A percentile compares a stretch with the other conserved stretches of the same genome.
phyloP scores from a whole-genome alignment of 225 moss, liverwort and hornwort genomes.

The Climacium dendroides region DNA sequence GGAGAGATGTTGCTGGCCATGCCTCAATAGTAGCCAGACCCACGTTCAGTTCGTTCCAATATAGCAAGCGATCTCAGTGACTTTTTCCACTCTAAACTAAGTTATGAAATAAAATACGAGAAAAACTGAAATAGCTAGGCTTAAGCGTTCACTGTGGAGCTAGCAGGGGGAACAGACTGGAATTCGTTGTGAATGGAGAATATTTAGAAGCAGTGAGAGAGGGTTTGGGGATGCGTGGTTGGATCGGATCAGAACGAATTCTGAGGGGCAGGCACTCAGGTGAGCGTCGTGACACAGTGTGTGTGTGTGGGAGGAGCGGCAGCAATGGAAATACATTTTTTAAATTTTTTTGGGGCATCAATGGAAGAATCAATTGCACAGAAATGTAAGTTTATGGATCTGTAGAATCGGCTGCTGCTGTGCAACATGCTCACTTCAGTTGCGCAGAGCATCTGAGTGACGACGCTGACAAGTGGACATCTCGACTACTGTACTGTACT shows the following conservation, averaged over 20 bases:
- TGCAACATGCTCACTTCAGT: background rate
- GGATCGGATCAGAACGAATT: background rate
- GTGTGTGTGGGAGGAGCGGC: background rate
- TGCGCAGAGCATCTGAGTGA: background rate
- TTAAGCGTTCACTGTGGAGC: background rate
- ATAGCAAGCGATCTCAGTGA: background rate
- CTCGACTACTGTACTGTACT: background rate
- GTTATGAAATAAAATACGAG: background rate
- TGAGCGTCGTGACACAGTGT: background rate
- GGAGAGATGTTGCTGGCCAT: background rate
- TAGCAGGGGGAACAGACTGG: background rate
- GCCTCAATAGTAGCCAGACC: background rate
- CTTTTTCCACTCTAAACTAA: background rate
- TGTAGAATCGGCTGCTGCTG: background rate
- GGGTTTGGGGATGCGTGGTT: background rate
- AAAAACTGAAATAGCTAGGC: background rate
- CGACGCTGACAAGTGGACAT: background rate
- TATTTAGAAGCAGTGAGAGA: background rate
- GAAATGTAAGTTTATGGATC: background rate
- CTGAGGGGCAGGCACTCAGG: background rate
- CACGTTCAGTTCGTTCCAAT: background rate
- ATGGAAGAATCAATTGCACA: background rate
- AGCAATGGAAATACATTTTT: background rate
- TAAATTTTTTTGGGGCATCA: background rate
- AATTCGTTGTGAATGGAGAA: background rate